Conservation (phyloP, 305 asterid species). For the Fraxinus baroniana region DNA sequence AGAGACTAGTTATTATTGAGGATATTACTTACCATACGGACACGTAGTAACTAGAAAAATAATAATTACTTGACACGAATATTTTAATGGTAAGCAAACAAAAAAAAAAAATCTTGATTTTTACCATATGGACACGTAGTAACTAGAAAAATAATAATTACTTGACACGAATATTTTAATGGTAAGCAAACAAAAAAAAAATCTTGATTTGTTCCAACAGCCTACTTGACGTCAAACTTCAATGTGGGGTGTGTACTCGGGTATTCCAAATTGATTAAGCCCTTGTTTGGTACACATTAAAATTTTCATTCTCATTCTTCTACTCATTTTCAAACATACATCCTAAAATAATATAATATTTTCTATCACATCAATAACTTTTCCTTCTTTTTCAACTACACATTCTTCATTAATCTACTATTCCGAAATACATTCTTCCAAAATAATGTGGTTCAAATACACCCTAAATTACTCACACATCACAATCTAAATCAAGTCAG, state of each 20-base stretch:
- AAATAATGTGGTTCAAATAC: too few relatives aligned
- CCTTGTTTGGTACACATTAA: too few relatives aligned
- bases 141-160: constrained; percentile 12
- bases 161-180: neutral
- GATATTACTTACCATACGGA: constrained; percentile 8
- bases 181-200: neutral
- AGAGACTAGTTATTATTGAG: constrained; percentile 10
- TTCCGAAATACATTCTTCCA: too few relatives aligned
- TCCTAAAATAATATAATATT: too few relatives aligned
- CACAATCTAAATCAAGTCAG: neutral
- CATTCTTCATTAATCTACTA: too few relatives aligned
- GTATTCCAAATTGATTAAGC: neutral
- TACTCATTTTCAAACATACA: too few relatives aligned
- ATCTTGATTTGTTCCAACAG: neutral
- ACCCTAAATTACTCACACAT: neutral
- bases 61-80: neutral
- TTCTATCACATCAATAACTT: too few relatives aligned
- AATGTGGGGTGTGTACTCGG: neutral
- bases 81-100: neutral
- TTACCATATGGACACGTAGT: neutral
- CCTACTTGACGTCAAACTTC: neutral
- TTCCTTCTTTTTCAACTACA: too few relatives aligned
- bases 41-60: constrained; percentile 2
- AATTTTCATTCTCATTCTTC: too few relatives aligned
- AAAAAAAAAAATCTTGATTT: neutral